Base-by-base conservation (phyloP, 768 basidiomycete species). In the Tricholoma saponaceum region DNA sequence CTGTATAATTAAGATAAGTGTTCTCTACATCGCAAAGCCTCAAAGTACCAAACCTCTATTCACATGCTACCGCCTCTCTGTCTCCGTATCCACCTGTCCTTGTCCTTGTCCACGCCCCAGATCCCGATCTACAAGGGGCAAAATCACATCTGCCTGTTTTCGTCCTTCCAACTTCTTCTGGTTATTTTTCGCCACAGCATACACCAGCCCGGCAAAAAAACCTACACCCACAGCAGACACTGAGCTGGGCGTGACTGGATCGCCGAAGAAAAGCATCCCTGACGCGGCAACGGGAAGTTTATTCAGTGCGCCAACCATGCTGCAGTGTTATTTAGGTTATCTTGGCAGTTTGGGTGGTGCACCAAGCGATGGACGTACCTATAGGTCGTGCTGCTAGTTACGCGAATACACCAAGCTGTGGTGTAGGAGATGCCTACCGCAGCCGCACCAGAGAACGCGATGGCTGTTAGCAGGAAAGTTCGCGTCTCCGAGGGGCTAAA, bases 391-490 rank as follows among this genome's bases (percentile, higher is more conserved):
- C 95, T 98, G 62, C 90, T 92, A 26, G 96, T 98, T 20, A 88
- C 88, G 50, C 97, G 87, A 30, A 99, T 85, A 69, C 97, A 98
- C 97, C 97, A 99, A 9, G 97, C 96, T 7, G 97, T 99, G 7
- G 95, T 94, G 70, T 95, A 99, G 12, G 95, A 98, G 66, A 99
- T 99, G 47, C 93, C 93, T 28, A 97, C 97, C 4, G 97, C 96
- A 5, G 92, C 95, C 0, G 92, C 93, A n/a, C 97, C 97, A 22
- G 96, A 98, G 72, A 98, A 95, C 3, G 85, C 89, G 67, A 98
- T 98, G 2, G 94, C 90, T 60, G 82, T 85, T 20, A 98, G 74
- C 51, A 99, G 77, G 63, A 93, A 78, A 37, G 76, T 80, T 46
- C 95, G 86, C 18, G 87, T 89, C 64, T 89, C 87, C 52, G 79